phyloP scores from a whole-genome alignment of 331 rosid genomes.

The Pyracantha coccinea region DNA sequence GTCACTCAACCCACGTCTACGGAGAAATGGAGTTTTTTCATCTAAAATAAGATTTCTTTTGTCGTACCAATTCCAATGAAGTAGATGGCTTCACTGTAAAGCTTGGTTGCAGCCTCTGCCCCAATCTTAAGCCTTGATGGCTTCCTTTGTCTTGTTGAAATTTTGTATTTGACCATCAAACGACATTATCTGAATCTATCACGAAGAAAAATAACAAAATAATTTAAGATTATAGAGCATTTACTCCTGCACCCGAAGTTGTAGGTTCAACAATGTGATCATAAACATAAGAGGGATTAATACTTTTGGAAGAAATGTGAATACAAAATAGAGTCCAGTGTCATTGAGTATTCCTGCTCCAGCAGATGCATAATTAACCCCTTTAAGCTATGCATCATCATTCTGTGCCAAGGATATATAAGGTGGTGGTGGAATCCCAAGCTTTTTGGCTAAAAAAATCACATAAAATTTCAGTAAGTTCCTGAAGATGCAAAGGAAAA shows the following conservation, averaged over 20 bases:
- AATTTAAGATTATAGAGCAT: not conserved
- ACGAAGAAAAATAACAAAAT: not conserved
- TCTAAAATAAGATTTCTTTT: not conserved
- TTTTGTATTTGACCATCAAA: conserved; percentile 65
- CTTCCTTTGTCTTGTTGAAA: conserved; percentile 43
- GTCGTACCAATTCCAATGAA: conserved; percentile 71
- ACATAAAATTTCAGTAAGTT: not conserved
- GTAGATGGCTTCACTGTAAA: conserved; percentile 48
- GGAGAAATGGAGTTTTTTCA: not conserved
- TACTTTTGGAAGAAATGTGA: not conserved
- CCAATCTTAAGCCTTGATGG: conserved; percentile 43
- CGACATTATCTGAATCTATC: conserved; percentile 55
- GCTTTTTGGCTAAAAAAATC: conserved; percentile 39
- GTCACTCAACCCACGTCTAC: too few relatives aligned
- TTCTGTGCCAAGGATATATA: conserved; percentile 54
- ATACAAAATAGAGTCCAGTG: conserved; percentile 85
- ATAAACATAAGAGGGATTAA: too few relatives aligned
- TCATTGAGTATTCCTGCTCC: conserved; percentile 92
- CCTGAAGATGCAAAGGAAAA: not conserved
- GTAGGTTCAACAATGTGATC: not conserved
- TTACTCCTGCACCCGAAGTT: not conserved
- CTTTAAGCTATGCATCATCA: conserved; percentile 49
- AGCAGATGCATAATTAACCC: conserved; percentile 80
- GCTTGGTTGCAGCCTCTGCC: conserved; percentile 41
- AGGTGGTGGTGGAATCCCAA: conserved; percentile 73